These are phyloP conservation scores for Dictyostelium capitatum DNA, from an alignment of 78 protist species.

Conservation along the genomic window DNA sequence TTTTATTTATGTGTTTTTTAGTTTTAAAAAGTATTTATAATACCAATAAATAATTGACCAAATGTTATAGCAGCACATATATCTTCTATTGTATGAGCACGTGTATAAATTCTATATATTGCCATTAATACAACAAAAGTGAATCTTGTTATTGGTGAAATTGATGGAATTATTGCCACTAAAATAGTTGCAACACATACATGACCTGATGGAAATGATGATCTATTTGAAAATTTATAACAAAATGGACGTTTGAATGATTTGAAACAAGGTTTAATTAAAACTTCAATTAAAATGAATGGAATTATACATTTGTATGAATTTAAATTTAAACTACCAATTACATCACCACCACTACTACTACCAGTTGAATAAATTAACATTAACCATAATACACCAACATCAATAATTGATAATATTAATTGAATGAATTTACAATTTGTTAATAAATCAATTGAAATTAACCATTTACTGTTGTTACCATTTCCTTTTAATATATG, in stretches of 20 bases:
- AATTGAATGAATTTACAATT: background rate
- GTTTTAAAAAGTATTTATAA: too few relatives aligned
- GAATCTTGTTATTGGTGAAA: background rate
- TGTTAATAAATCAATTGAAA: background rate
- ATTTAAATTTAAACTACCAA: background rate
- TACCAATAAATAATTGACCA: background rate
- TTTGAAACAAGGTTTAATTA: conserved; percentile 8
- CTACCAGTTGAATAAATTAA: background rate
- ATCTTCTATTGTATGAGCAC: conserved; percentile 32
- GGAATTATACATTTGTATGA: background rate
- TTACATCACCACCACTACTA: background rate
- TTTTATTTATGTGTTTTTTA: too few relatives aligned
- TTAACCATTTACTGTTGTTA: background rate
- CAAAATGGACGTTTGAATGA: conserved; percentile 15
- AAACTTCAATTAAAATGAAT: background rate
- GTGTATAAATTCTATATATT: background rate
- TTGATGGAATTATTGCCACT: background rate
- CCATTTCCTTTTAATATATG: background rate
- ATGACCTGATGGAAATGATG: conserved; percentile 24
- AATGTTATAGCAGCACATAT: conserved; percentile 20
- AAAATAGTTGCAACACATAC: background rate
- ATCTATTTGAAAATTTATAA: background rate
- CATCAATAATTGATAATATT: conserved; percentile 6
- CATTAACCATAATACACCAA: background rate
- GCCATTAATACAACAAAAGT: background rate